phyloP scores from a whole-genome alignment of 2,329 filamentous ascomycete genomes.

The Paraphaeosphaeria minitans region DNA sequence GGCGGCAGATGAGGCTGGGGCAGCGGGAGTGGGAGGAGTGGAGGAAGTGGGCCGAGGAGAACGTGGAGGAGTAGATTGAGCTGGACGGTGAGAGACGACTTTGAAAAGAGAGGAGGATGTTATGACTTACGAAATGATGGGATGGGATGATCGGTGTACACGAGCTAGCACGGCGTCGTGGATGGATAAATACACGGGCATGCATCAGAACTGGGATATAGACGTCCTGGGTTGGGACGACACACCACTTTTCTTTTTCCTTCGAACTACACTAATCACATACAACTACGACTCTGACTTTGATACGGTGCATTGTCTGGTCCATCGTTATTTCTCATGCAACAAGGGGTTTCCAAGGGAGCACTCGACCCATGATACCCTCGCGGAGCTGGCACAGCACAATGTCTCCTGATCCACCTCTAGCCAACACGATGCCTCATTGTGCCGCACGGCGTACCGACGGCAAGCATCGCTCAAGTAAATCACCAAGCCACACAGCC shows the following conservation, averaged over 20 bases:
- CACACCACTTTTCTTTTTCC: too few relatives aligned
- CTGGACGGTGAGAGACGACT: not conserved
- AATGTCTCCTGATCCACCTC: too few relatives aligned
- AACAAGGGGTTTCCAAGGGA: not conserved
- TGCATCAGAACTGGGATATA: not conserved
- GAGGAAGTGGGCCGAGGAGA: slow-evolving; percentile 70
- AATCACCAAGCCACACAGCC: too few relatives aligned
- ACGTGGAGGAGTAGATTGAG: slow-evolving; percentile 18
- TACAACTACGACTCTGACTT: not conserved
- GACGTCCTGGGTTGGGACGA: not conserved
- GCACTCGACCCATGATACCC: not conserved
- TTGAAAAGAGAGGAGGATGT: not conserved
- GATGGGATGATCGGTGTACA: slow-evolving; percentile 8
- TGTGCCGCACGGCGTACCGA: too few relatives aligned
- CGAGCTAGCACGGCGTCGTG: slow-evolving; percentile 11
- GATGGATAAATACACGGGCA: not conserved
- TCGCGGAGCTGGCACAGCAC: not conserved
- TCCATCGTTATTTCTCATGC: not conserved
- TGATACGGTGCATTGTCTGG: not conserved
- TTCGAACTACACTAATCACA: not conserved
- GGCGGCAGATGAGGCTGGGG: slow-evolving; percentile 72
- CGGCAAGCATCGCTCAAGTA: too few relatives aligned
- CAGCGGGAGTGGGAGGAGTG: slow-evolving; percentile 80
- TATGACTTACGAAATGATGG: not conserved
- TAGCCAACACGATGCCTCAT: too few relatives aligned